Evolutionary conservation across 768 basidiomycete species (phyloP), one percentile per base, ranked within the genome.

Genomic region (Steccherinum ochraceum): DNA sequence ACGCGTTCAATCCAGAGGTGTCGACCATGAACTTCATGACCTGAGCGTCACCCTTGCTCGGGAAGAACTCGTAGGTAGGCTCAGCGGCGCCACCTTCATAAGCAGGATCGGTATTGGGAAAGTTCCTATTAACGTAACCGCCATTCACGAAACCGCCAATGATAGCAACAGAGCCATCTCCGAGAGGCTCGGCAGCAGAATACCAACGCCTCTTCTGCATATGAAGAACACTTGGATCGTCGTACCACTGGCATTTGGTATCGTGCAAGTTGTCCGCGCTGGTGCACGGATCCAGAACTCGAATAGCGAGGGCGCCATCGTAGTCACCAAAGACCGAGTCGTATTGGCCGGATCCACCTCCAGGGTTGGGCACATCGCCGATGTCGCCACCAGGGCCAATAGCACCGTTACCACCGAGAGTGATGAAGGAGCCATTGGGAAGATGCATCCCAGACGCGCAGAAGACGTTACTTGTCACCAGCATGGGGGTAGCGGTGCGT

Each of bases 391-490:
- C 80, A 3, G 76, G 79, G 20, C 80, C 81, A 16, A 90, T 71
- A 13, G 89, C 88, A 21, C 79, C 77, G 59, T 91, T 91, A 5
- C 89, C 89, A 54, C 89, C 89, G 56, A 90, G 84, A 0, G 86
- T 80, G 10, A 72, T 77, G 52, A 72, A 90, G 1, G 86, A 87
- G 30, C 86, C 86, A 53, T 89, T 89, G 10, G 88, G 88, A 0
- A 89, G 70, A 61, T 89, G 86, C 79, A 84, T 80, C 45, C 89
- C 89, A 1, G 84, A 89, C 18, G 89, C 80, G 58, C 89, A 92
- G 71, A 92, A 92, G 3, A 77, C 69, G 61, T 91, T 92, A 21
- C 85, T 85, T 27, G 59, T 56, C 12, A 91, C 73, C 46, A 89
- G 86, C 83, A 93, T 89, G 0, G 81, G 64, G 19, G 72, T 73